These are phyloP conservation scores for Rhodocollybia butyracea DNA, from an alignment of 768 basidiomycete species.

Conservation along the genomic window DNA sequence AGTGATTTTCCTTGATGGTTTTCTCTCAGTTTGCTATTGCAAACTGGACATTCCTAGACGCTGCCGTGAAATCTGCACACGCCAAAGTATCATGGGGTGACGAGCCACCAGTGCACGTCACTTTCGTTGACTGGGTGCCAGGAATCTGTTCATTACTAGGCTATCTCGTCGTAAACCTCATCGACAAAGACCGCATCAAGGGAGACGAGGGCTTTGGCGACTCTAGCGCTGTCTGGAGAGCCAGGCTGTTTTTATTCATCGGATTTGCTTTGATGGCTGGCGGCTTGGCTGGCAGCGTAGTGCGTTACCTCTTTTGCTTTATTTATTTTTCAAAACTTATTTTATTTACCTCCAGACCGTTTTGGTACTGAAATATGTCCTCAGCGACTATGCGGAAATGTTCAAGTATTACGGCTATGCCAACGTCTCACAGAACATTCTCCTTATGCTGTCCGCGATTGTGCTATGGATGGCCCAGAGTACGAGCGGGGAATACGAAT, in stretches of 20 bases:
- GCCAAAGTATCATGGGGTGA: conserved; percentile 72
- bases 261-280: conserved; percentile 98
- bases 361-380: conserved; percentile 85
- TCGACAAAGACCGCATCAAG: conserved; percentile 88
- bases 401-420: conserved; percentile 92
- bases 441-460: conserved; percentile 79
- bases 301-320: conserved; percentile 39
- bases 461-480: conserved; percentile 93
- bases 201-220: conserved; percentile 82
- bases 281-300: conserved; percentile 94
- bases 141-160: conserved; percentile 91
- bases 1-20: neutral
- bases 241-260: conserved; percentile 85
- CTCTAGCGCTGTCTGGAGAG: conserved; percentile 85
- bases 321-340: neutral
- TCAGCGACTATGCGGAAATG: conserved; percentile 67
- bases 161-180: conserved; percentile 88
- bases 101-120: conserved; percentile 60
- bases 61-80: conserved; percentile 85
- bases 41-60: conserved; percentile 94
- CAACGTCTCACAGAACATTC: conserved; percentile 91
- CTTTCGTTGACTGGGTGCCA: conserved; percentile 96
- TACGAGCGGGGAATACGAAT: conserved; percentile 86
- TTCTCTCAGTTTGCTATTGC: conserved; percentile 83
- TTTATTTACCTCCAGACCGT: conserved; percentile 56